These are phyloP conservation scores for Thelephora aurantiotincta DNA, from an alignment of 768 basidiomycete genomes.

Conservation along the genomic window DNA sequence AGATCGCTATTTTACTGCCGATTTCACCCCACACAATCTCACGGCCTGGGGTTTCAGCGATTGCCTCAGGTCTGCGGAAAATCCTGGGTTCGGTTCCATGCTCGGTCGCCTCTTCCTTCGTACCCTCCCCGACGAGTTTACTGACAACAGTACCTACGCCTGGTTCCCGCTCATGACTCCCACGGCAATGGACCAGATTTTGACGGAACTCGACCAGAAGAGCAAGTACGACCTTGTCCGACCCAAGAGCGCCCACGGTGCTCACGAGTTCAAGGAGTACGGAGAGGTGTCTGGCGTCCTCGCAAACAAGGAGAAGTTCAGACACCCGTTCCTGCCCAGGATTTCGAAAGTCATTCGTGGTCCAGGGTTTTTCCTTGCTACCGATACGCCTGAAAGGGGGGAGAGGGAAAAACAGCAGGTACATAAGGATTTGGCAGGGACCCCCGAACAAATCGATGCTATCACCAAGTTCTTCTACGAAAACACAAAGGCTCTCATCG, in stretches of 20 bases:
- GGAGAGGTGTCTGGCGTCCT: constrained; percentile 39
- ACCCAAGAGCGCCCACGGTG: constrained; percentile 21
- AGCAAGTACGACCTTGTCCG: constrained; percentile 42
- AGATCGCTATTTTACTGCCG: constrained; percentile 70
- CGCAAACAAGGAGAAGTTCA: constrained; percentile 29
- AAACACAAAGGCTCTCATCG: constrained; percentile 46
- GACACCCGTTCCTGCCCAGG: constrained; percentile 31
- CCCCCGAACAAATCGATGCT: constrained; percentile 31
- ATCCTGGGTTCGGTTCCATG: constrained; percentile 63
- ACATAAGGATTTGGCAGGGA: constrained; percentile 29
- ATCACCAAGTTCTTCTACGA: constrained; percentile 52
- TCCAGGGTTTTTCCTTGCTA: constrained; percentile 59
- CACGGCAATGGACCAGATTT: constrained; percentile 42
- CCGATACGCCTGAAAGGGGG: constrained; percentile 21
- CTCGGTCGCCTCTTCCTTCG: constrained; percentile 65
- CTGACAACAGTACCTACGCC: constrained; percentile 57
- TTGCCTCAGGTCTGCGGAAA: constrained; percentile 59
- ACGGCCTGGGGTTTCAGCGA: constrained; percentile 80
- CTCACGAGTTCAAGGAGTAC: constrained; percentile 29
- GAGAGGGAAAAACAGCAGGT: constrained; percentile 35
- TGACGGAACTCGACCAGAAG: constrained; percentile 38
- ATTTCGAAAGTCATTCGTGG: constrained; percentile 41
- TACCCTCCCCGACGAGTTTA: constrained; percentile 55
- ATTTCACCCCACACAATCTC: constrained; percentile 68
- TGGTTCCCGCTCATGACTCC: constrained; percentile 89